phyloP scores from a whole-genome alignment of 2,329 filamentous ascomycete species.

The Neofusicoccum laricinum region DNA sequence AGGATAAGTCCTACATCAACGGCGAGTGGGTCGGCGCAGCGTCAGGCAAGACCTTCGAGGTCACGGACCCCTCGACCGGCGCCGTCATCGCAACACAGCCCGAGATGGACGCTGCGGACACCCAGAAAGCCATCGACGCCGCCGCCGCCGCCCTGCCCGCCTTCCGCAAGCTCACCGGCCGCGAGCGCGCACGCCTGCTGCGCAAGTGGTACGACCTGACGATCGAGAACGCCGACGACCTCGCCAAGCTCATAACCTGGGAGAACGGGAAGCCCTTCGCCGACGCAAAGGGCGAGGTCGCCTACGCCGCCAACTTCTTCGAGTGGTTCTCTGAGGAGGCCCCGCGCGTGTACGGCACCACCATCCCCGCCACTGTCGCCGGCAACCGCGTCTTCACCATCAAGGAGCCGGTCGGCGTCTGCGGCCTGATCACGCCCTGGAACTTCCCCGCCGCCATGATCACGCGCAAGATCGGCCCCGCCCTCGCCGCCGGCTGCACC shows the following conservation, averaged over 20 bases:
- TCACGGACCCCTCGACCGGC: conserved; percentile 81
- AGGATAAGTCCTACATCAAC: conserved; percentile 82
- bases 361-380: conserved; percentile 66
- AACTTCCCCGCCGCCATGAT: conserved; percentile 65
- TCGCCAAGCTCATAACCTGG: conserved; percentile 80
- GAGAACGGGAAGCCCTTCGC: conserved; percentile 85
- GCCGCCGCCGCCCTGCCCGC: conserved; percentile 71
- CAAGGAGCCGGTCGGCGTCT: conserved; percentile 82
- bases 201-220: conserved; percentile 80
- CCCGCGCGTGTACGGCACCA: conserved; percentile 55
- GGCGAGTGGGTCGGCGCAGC: conserved; percentile 85
- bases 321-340: conserved; percentile 29
- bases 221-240: conserved; percentile 73
- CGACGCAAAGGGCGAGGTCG: conserved; percentile 25
- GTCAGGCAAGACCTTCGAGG: conserved; percentile 89
- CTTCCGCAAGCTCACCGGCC: conserved; percentile 69
- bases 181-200: conserved; percentile 70
- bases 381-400: conserved; percentile 74
- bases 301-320: conserved; percentile 25
- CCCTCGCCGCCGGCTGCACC: conserved; percentile 90
- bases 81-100: conserved; percentile 78
- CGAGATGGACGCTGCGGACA: conserved; percentile 77
- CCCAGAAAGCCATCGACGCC: conserved; percentile 77
- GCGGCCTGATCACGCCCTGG: conserved; percentile 82
- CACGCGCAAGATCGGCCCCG: conserved; percentile 55